Base-by-base conservation (phyloP, 176 grass and related monocot genomes). In the Hyparrhenia diplandra region DNA sequence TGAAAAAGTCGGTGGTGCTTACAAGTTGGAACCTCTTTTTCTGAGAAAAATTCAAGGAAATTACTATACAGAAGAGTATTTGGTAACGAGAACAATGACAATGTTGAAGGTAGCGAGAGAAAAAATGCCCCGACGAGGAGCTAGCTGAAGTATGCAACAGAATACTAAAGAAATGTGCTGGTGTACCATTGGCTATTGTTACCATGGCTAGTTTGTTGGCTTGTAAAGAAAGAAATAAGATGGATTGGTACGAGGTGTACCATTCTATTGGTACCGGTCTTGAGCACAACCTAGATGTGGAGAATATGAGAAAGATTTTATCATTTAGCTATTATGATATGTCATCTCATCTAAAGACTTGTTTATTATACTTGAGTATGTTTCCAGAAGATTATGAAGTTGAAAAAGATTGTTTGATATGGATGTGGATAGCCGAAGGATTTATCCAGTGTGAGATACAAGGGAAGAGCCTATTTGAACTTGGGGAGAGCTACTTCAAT, bases 111-210 rank as follows among this genome's bases (percentile, higher is more conserved):
- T 16, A 6, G n/a, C n/a, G n/a, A n/a, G n/a, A 0, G 0, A 32
- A 21, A 37, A 67, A 37, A n/a, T 67, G 32, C 10, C 64, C 64
- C 0, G 4, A 37, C 0, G 32, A n/a, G 17, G 32, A 67, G 3
- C 1, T 67, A 0, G 4, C 9, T 0, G 64, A 67, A 67, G 18
- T 67, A 37, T 67, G 32, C 5, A 1, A 67, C 0, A 67, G 10
- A 37, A 13, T 67, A 67, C 64, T 68, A 13, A 68, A 68, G 20
- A 68, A 68, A 68, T 68, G 65, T 39, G 65, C 20, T 1, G 34
- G 34, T 23, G 32, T 68, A 13, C 65, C 65, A 8, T 68, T 68
- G 11, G 65, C 65, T 2, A 39, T 68, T n/a, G 23, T 68, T 39
- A 39, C 65, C 0, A 68, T 39, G 20, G 18, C 34, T 23, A 13